phyloP scores from a whole-genome alignment of 164 flowering plant species.

The Aristolochia californica region DNA sequence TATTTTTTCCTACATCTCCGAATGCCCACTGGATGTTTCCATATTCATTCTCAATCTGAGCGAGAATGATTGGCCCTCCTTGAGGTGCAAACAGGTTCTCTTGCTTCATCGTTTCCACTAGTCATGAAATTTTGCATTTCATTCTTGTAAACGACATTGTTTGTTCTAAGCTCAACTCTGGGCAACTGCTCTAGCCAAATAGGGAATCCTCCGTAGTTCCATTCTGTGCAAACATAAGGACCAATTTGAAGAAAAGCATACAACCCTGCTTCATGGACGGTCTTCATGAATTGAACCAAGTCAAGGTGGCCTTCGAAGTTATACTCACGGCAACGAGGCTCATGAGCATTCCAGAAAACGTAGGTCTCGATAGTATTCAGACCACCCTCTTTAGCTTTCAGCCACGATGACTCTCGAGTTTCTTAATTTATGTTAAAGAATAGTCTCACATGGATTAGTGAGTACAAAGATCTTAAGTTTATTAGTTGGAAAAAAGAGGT shows the following conservation, averaged over 20 bases:
- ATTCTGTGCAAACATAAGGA: conserved; percentile 11
- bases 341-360: conserved; percentile 12
- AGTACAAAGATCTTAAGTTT: too few species aligned
- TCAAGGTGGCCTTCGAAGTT: conserved; percentile 41
- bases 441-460: too few species aligned
- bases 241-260: conserved; percentile 8
- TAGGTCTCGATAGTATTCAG: conserved; percentile 10
- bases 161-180: conserved; percentile 27
- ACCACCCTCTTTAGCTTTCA: conserved; percentile 10
- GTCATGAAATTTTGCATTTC: conserved; percentile 1
- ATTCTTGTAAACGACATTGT: conserved; percentile 47
- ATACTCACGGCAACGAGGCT: conserved; percentile 42
- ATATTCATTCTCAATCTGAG: conserved; percentile 46
- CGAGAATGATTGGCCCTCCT: conserved; percentile 52
- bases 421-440: too few species aligned
- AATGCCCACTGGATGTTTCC: conserved; percentile 22
- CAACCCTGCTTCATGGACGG: conserved; percentile 7
- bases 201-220: conserved; percentile 49
- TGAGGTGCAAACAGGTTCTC: conserved; percentile 33
- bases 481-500: too few species aligned
- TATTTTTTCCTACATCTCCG: conserved; percentile 26
- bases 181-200: conserved; percentile 43
- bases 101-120: conserved; percentile 2
- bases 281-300: conserved; percentile 2
- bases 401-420: too few species aligned